Evolutionary conservation across 2,329 filamentous ascomycete species (phyloP), one percentile per base, ranked within the genome.

Genomic region (Cladosporium sp.): DNA sequence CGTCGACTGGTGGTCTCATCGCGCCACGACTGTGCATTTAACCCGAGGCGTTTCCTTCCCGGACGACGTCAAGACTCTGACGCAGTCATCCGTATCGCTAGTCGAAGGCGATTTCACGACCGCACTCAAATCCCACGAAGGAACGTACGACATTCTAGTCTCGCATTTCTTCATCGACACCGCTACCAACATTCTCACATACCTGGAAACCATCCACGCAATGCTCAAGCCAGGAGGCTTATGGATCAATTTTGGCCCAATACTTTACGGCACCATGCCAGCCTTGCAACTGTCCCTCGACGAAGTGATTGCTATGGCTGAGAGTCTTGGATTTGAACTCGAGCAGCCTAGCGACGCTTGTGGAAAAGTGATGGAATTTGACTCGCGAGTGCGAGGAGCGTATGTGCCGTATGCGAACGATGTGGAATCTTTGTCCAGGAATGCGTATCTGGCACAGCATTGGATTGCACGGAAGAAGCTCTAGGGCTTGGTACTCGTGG

Each of bases 111-210:
- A 59, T 18, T 88, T 25, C 69, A 89, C 2, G 95, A 95, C 65
- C 77, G 75, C 36, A 3, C 38, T 48, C 25, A 48, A 33, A 16
- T 4, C 38, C 13, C 45, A 48, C 27, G 16, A 22, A 33, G 77
- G 76, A 0, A 62, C 69, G 0, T 95, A 88, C 66, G 85, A 95
- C 60, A 88, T 84, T 1, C 86, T 96, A 2, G 83, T 87, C 0
- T 86, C 85, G 3, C 85, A 94, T 2, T 97, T 95, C 72, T 97
- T 97, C 72, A 84, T 96, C 50, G 92, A 97, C 66, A 97, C 92
- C 1, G 91, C 91, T 1, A 89, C 90, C 1, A 96, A 96, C 64
- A 67, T 95, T 33, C 84, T 96, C 45, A 80, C 85, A 1, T 97
- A 96, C 64, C 79, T 97, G 19, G 83, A 94, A 63, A 83, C 88